Evolutionary conservation across 2,329 filamentous ascomycete genomes (phyloP).

Genomic region (Grosmannia clavigera): DNA sequence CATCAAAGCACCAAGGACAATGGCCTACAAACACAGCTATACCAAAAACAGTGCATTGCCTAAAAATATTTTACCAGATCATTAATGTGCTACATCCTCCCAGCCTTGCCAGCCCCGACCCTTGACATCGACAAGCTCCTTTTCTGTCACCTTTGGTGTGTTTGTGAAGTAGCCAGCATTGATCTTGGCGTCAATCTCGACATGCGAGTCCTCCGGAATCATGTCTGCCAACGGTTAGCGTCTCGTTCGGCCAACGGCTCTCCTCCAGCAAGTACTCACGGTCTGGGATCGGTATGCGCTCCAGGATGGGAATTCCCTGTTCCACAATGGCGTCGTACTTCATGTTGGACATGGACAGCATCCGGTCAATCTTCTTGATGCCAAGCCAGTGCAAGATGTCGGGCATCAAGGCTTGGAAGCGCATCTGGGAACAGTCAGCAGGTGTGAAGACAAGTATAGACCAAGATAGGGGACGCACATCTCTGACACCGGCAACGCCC

Average conservation of each 20-base stretch:
- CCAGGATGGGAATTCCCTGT: conserved; percentile 2
- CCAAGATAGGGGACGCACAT: conserved; percentile 50
- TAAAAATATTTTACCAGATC: too few species aligned
- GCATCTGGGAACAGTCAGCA: neutral
- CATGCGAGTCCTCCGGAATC: conserved; percentile 3
- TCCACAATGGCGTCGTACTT: conserved; percentile 6
- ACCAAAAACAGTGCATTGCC: too few species aligned
- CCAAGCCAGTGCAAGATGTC: conserved; percentile 7
- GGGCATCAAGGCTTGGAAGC: conserved; percentile 6
- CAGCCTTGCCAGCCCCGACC: conserved; percentile 4
- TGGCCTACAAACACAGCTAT: too few species aligned
- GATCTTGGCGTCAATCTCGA: conserved; percentile 7
- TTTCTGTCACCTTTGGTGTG: neutral
- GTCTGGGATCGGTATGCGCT: conserved; percentile 5
- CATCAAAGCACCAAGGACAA: too few species aligned
- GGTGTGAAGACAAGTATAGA: neutral
- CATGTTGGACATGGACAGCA: conserved; percentile 8
- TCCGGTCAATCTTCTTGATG: conserved; percentile 7
- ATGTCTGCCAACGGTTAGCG: neutral
- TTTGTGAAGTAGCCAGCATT: conserved; percentile 6
- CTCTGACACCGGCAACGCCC: conserved; percentile 93
- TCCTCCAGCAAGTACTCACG: neutral
- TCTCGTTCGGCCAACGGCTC: too few species aligned
- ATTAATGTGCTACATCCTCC: conserved; percentile 4
- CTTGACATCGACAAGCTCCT: conserved; percentile 1